phyloP scores from a whole-genome alignment of 2,329 filamentous ascomycete genomes.

The Nemania abortiva region DNA sequence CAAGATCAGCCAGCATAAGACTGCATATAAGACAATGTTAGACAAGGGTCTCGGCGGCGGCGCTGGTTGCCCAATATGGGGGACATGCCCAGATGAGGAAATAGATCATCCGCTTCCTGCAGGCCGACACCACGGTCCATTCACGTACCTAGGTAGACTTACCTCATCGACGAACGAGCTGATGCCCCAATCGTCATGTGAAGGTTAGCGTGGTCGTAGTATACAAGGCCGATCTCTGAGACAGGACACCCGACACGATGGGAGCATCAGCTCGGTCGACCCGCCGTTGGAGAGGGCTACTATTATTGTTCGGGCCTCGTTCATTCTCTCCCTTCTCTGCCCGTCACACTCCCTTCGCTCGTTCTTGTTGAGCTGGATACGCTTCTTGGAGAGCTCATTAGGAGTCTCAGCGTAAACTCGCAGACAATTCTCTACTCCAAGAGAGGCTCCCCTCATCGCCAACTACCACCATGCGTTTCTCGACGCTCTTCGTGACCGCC shows the following conservation, averaged over 20 bases:
- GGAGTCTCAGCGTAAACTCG: conserved; percentile 40
- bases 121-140: not conserved
- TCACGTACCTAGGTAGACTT: conserved; percentile 11
- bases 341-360: conserved; percentile 29
- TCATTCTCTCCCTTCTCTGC: conserved; percentile 13
- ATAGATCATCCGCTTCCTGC: conserved; percentile 30
- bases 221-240: conserved; percentile 24
- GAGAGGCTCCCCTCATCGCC: conserved; percentile 36
- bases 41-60: conserved; percentile 3
- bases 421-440: conserved; percentile 37
- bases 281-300: conserved; percentile 8
- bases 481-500: conserved; percentile 52
- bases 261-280: conserved; percentile 1
- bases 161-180: conserved; percentile 15
- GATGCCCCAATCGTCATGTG: conserved; percentile 33
- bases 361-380: conserved; percentile 39
- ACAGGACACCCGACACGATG: conserved; percentile 31
- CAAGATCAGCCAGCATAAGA: conserved; percentile 5
- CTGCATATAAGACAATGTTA: not conserved
- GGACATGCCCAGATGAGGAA: conserved; percentile 28
- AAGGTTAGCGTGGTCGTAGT: conserved; percentile 26
- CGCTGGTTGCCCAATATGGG: conserved; percentile 37
- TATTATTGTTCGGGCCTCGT: conserved; percentile 20
- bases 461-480: conserved; percentile 54
- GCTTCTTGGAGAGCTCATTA: conserved; percentile 34